phyloP scores from a whole-genome alignment of 169 alveolate species.

The Perkinsus olseni region DNA sequence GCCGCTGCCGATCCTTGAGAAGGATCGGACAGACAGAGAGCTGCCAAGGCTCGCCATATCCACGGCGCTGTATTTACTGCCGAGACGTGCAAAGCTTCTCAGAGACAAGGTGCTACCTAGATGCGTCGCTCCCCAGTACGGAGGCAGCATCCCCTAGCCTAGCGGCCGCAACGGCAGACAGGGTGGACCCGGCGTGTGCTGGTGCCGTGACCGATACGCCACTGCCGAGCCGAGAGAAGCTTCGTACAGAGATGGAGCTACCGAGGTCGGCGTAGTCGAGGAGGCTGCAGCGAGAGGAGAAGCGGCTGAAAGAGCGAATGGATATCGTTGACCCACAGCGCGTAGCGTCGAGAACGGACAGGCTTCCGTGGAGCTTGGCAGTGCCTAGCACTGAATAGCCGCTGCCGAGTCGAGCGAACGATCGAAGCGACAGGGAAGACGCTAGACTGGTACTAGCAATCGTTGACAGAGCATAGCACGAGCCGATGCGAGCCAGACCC shows the following conservation, averaged over 20 bases:
- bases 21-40: neutral
- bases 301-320: neutral
- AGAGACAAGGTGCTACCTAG: neutral
- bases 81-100: neutral
- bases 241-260: neutral
- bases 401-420: neutral
- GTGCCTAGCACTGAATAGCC: neutral
- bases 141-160: neutral
- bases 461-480: neutral
- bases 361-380: neutral
- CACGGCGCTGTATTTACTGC: neutral
- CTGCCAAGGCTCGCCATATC: neutral
- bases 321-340: neutral
- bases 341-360: neutral
- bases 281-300: neutral
- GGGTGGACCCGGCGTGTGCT: neutral
- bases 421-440: neutral
- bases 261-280: neutral
- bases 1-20: conserved; percentile 8
- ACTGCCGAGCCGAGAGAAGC: neutral
- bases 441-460: neutral
- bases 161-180: neutral
- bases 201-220: neutral
- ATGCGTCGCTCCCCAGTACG: neutral
- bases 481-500: neutral